phyloP scores from a whole-genome alignment of 805 yeast genomes.

The Teunomyces barrocoloradensis region DNA sequence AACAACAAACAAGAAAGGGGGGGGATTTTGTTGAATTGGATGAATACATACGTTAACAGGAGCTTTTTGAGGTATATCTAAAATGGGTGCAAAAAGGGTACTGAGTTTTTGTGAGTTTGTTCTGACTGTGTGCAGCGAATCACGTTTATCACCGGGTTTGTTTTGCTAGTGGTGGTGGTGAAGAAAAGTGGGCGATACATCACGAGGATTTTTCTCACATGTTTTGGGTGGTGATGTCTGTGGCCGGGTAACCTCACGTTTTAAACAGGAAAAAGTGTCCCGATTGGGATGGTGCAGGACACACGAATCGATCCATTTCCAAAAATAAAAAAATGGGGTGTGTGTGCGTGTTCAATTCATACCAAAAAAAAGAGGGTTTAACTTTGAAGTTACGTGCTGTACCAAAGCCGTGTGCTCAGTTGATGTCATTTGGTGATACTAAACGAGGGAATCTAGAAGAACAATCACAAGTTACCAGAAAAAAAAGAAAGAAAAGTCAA shows the following conservation, averaged over 20 bases:
- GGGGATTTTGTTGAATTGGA: not conserved
- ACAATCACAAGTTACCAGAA: no score
- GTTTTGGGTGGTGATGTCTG: slow-evolving; percentile 4
- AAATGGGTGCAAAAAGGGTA: slow-evolving; percentile 1
- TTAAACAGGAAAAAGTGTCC: not conserved
- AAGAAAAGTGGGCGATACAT: slow-evolving; percentile 9
- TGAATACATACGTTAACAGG: not conserved
- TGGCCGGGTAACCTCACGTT: not conserved
- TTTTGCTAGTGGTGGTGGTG: slow-evolving; percentile 3
- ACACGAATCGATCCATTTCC: not conserved
- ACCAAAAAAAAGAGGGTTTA: no score
- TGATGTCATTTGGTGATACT: no score
- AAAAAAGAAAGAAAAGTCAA: no score
- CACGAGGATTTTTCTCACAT: slow-evolving; percentile 12
- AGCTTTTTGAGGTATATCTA: not conserved
- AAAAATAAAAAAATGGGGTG: not conserved
- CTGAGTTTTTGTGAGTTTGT: not conserved
- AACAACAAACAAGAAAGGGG: not conserved
- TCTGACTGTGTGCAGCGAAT: slow-evolving; percentile 5
- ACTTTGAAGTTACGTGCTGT: no score
- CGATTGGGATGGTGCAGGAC: not conserved
- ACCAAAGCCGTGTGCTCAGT: no score
- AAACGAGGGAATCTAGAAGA: no score
- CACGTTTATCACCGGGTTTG: slow-evolving; percentile 7
- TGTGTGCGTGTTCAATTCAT: not conserved